Evolutionary conservation across 2,329 filamentous ascomycete genomes (phyloP), one percentile per base, ranked within the genome.

Genomic region (Ascochyta fabae): DNA sequence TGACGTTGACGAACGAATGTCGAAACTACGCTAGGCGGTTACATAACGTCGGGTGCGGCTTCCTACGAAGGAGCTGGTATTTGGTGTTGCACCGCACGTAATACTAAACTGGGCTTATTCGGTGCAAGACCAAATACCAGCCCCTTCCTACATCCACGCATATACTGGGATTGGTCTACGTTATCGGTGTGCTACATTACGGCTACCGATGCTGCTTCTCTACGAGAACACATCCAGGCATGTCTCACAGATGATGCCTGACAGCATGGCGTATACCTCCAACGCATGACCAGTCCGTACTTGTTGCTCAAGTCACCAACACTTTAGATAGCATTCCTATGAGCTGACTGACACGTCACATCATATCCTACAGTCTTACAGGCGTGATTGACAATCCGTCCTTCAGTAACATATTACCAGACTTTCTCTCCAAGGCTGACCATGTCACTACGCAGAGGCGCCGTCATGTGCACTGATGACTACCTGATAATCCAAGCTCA

Each of bases 311-410:
- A 23, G 39, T 23, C 33, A 13, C 13, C 12, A n/a, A 23, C 15
- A 16, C 23, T 19, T 29, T 29, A 6, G 33, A 19, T 15, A 15
- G 10, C 22, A n/a, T 24, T n/a, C 5, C 4, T 31, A 35, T 24
- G 33, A n/a, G 24, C 19, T 24, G n/a, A 23, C 23, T 23, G 23
- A n/a, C 23, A 35, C 10, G 26, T 26, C 33, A 33, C 19, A 6
- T 51, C 26, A 51, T 19, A 19, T 44, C 48, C 19, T 51, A 12
- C 35, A 24, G 19, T 39, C 34, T 38, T 13, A 34, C 48, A n/a
- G 27, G 13, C 33, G 8, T 8, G 3, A 8, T n/a, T 10, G 16
- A 35, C n/a, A 22, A 3, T 24, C 13, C 6, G 23, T 41, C 38
- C 15, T 41, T 16, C 39, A 27, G 39, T 41, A 27, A 27, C 22